Conservation (phyloP, 345 rosid species). For the Atalantia buxifolia region DNA sequence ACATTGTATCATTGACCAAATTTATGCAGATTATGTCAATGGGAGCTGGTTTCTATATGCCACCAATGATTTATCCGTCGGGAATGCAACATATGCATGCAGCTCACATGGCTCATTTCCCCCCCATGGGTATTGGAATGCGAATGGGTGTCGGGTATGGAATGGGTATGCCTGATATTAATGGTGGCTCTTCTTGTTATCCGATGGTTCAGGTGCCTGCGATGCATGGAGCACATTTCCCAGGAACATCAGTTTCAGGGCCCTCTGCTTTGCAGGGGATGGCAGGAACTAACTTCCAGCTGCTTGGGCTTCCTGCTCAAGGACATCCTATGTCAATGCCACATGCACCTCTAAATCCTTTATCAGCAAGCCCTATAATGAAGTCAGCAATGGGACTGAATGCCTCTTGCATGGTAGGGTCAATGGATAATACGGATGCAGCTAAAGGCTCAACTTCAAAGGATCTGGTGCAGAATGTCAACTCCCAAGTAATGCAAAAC, state of each 20-base stretch:
- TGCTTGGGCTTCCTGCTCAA: constrained; percentile 42
- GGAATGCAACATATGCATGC: constrained; percentile 69
- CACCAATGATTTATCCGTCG: constrained; percentile 64
- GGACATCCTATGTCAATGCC: constrained; percentile 46
- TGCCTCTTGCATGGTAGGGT: constrained; percentile 25
- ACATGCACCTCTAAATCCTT: constrained; percentile 29
- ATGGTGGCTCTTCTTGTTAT: constrained; percentile 35
- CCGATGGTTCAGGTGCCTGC: constrained; percentile 46
- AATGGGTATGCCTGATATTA: constrained; percentile 58
- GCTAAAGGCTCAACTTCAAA: constrained; percentile 33
- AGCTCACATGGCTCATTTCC: constrained; percentile 51
- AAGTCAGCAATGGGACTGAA: constrained; percentile 32
- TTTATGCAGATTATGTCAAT: constrained; percentile 72
- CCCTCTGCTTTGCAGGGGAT: constrained; percentile 31
- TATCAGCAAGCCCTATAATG: constrained; percentile 35
- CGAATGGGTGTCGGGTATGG: constrained; percentile 65
- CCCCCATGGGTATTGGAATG: constrained; percentile 56
- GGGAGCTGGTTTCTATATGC: constrained; percentile 76
- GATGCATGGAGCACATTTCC: constrained; percentile 54
- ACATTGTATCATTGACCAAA: constrained; percentile 2
- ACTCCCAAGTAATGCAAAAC: constrained; percentile 34
- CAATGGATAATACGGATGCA: constrained; percentile 37
- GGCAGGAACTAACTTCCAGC: constrained; percentile 42
- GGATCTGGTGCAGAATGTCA: constrained; percentile 38
- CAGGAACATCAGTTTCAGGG: constrained; percentile 35